Percentiles rank a stretch among this genome's conserved stretches.
Conservation (phyloP, 306 rosid genomes). For the Abrus pulchellus region DNA sequence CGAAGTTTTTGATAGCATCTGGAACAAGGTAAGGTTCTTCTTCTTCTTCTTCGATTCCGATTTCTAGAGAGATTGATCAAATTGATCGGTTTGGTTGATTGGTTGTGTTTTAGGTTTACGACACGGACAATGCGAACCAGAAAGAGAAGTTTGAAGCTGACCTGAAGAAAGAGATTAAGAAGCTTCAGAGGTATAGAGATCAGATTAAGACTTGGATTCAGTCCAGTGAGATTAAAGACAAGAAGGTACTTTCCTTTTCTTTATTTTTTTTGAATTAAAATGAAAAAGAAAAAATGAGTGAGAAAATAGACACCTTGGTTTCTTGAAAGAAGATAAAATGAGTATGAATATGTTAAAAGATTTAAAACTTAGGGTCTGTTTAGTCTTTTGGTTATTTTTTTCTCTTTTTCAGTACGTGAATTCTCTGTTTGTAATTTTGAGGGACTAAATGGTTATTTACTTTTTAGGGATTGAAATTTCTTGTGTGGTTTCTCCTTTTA, state of each 20-base stretch:
- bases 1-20: slow-evolving; percentile 82
- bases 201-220: slow-evolving; percentile 95
- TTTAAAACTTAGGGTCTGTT: too few species aligned
- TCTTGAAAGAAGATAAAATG: too few species aligned
- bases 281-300: too few species aligned
- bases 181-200: slow-evolving; percentile 88
- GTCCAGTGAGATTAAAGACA: slow-evolving; percentile 91
- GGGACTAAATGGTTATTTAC: too few species aligned
- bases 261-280: neutral
- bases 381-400: too few species aligned
- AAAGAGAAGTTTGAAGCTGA: slow-evolving; percentile 94
- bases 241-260: slow-evolving; percentile 61
- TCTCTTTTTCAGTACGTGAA: too few species aligned
- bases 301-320: too few species aligned
- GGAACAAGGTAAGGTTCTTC: slow-evolving; percentile 75
- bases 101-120: slow-evolving; percentile 84
- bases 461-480: too few species aligned
- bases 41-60: neutral
- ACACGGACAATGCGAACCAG: slow-evolving; percentile 91
- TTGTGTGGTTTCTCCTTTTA: too few species aligned
- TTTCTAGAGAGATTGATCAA: neutral
- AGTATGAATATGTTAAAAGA: too few species aligned
- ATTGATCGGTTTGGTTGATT: neutral
- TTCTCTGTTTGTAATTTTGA: too few species aligned
- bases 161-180: slow-evolving; percentile 91